Evolutionary conservation across 2,329 filamentous ascomycete genomes (phyloP), one percentile per base, ranked within the genome.

Genomic region (Botrytis pseudocinerea): DNA sequence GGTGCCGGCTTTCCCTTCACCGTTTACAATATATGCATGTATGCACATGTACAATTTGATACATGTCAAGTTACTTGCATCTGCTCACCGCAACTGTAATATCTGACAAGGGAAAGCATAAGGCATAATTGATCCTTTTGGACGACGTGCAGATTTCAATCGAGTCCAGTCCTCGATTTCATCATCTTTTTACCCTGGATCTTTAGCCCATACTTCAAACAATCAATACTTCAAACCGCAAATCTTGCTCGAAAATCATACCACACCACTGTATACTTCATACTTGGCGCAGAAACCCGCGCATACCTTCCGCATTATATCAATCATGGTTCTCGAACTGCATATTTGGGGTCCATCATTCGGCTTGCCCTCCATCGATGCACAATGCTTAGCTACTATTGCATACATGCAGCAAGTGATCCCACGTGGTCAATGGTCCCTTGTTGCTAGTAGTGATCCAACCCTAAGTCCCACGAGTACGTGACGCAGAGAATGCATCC

Each of bases 271-370:
- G 35, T 8, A 48, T 35, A 38, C 64, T 40, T 44, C 14, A 48
- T 35, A 28, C 64, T 38, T 51, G 22, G 18, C 66, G 14, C 66
- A 32, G 32, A 44, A n/a, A 48, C 63, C 63, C 25, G 38, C 38
- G 51, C 69, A 59, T 59, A 61, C 44, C 25, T 42, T 38, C 18
- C 38, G 42, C 64, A 22, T 28, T 54, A 48, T 40, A 57, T 35
- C 28, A 32, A 66, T 35, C 70, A 84, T 83, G 82, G 79, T 89
- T 76, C 83, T 94, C 66, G 89, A 95, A 83, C 88, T 99, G 74
- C 92, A 97, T 83, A 88, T 97, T 80, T 97, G 95, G 92, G 95
- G 95, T 68, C 91, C 94, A 71, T 95, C 93, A 59, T 97, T 97
- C 82, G 91, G 90, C 59, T 88, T 98, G 62, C 91, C 95, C 22